These are phyloP conservation scores for Cynara cardunculus DNA, from an alignment of 129 eudicot genomes.

Conservation along the genomic window DNA sequence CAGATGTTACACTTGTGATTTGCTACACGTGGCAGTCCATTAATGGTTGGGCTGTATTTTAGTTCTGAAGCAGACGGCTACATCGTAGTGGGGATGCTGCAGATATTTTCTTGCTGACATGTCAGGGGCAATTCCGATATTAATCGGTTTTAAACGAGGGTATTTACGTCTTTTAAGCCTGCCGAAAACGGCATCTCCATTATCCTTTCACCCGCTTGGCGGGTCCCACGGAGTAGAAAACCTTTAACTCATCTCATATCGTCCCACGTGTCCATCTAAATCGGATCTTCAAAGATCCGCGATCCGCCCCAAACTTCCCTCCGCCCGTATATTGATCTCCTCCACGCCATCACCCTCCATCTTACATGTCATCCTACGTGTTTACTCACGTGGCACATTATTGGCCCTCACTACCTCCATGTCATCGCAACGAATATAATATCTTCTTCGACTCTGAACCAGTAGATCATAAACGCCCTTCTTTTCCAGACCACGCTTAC, in stretches of 20 bases:
- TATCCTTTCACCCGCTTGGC: background rate
- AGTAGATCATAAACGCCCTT: slow-evolving; percentile 17
- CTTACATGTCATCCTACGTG: slow-evolving; percentile 35
- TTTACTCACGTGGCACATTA: slow-evolving; percentile 27
- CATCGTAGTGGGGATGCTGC: background rate
- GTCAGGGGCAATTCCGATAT: slow-evolving; percentile 1
- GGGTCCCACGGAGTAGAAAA: slow-evolving; percentile 15
- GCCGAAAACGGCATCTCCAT: background rate
- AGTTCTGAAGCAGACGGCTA: background rate
- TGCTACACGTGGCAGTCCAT: slow-evolving; percentile 1
- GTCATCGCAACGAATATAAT: slow-evolving; percentile 32
- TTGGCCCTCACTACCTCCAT: slow-evolving; percentile 41
- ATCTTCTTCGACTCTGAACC: slow-evolving; percentile 17
- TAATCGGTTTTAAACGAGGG: background rate
- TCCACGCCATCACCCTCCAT: slow-evolving; percentile 20
- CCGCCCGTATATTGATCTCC: slow-evolving; percentile 42
- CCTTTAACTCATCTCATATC: slow-evolving; percentile 36
- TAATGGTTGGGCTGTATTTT: slow-evolving; percentile 10
- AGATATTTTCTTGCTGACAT: slow-evolving; percentile 39
- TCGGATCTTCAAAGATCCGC: slow-evolving; percentile 40
- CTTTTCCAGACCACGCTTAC: slow-evolving; percentile 13
- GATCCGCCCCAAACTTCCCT: slow-evolving; percentile 33
- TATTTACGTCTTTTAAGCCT: slow-evolving; percentile 13
- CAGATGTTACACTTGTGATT: too few relatives aligned
- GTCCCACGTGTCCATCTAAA: slow-evolving; percentile 47